phyloP scores from a whole-genome alignment of 345 rosid genomes.

The Bruguiera gymnorhiza region DNA sequence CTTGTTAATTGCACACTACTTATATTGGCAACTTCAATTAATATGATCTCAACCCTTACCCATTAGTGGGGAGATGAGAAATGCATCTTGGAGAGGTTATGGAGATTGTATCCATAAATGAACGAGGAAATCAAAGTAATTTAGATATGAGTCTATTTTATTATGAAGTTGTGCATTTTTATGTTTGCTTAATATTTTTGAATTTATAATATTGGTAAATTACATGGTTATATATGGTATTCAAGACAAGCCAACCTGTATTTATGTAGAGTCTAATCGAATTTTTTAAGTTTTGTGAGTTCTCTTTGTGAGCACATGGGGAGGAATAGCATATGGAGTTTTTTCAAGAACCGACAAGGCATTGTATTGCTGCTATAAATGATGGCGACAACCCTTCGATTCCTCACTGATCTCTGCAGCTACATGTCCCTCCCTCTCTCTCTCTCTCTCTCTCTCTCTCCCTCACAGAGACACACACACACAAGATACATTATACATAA shows the following conservation, averaged over 20 bases:
- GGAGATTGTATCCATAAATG: slow-evolving; percentile 20
- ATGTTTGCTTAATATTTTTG: too few relatives aligned
- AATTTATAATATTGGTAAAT: slow-evolving; percentile 5
- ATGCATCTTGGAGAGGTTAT: not conserved
- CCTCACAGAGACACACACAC: not conserved
- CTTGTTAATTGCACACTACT: slow-evolving; percentile 41
- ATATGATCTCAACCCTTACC: not conserved
- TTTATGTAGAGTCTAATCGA: not conserved
- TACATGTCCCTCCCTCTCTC: slow-evolving; percentile 43
- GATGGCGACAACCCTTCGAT: slow-evolving; percentile 80
- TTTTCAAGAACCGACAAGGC: slow-evolving; percentile 61
- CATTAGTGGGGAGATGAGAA: not conserved
- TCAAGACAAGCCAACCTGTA: not conserved
- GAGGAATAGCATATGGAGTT: slow-evolving; percentile 8
- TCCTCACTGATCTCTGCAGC: slow-evolving; percentile 64
- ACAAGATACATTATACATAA: too few relatives aligned
- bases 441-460: slow-evolving; percentile 8
- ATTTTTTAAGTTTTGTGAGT: not conserved
- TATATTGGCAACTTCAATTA: slow-evolving; percentile 36
- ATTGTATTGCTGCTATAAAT: slow-evolving; percentile 66
- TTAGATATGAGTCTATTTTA: too few relatives aligned
- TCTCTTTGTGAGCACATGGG: not conserved
- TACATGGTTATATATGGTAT: not conserved
- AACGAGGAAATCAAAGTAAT: too few relatives aligned
- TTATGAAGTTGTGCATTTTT: too few relatives aligned